Conservation (phyloP, 768 basidiomycete species). For the Hysterangium stoloniferum region DNA sequence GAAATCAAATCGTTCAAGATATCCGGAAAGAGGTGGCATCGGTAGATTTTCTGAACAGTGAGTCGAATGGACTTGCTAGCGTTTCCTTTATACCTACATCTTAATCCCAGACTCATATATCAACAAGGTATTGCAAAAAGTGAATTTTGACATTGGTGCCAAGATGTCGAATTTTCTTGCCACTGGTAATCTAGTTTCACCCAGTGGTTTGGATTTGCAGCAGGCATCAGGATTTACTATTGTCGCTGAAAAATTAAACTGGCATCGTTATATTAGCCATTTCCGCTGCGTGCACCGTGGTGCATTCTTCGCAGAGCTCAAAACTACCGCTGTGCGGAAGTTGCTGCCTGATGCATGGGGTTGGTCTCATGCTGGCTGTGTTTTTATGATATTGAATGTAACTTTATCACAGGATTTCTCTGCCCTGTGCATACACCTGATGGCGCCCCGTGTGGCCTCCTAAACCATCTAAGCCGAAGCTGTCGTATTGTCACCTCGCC, state of each 20-base stretch:
- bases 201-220: conserved; percentile 91
- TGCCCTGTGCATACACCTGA: conserved; percentile 99
- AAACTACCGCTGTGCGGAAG: conserved; percentile 96
- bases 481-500: conserved; percentile 84
- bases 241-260: conserved; percentile 97
- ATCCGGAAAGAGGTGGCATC: conserved; percentile 61
- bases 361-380: conserved; percentile 27
- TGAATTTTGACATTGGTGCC: conserved; percentile 88
- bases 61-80: conserved; percentile 23
- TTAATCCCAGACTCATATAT: conserved; percentile 66
- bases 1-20: conserved; percentile 62
- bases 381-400: conserved; percentile 11
- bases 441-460: conserved; percentile 93
- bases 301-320: conserved; percentile 97
- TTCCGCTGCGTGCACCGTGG: conserved; percentile 98
- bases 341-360: conserved; percentile 98
- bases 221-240: conserved; percentile 99
- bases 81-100: conserved; percentile 8
- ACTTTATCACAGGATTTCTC: conserved; percentile 62
- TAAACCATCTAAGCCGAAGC: conserved; percentile 91
- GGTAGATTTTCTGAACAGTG: conserved; percentile 88
- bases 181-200: conserved; percentile 92
- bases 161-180: conserved; percentile 92
- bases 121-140: conserved; percentile 58
- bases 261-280: conserved; percentile 96